phyloP scores from a whole-genome alignment of 2,329 filamentous ascomycete species.

The Penicillium occitanis region DNA sequence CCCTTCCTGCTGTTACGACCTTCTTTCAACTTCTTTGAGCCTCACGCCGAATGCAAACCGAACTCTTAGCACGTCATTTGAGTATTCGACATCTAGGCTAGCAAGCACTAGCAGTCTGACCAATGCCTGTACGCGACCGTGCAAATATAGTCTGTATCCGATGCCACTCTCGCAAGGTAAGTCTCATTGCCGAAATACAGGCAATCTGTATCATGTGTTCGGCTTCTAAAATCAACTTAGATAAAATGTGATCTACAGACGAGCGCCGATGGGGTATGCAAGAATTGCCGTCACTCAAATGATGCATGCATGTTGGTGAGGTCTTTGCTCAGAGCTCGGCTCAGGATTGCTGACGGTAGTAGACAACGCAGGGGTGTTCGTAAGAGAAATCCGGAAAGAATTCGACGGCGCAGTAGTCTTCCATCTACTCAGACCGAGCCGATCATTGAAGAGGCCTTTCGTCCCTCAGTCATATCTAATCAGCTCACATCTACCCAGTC shows the following conservation, averaged over 20 bases:
- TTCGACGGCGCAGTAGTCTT: background rate
- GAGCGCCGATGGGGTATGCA: constrained; percentile 7
- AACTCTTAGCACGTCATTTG: background rate
- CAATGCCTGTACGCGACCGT: constrained; percentile 3
- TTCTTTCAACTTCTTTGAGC: background rate
- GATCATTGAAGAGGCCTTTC: background rate
- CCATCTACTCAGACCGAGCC: background rate
- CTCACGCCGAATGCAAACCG: background rate
- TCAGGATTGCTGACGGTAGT: background rate
- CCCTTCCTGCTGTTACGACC: background rate
- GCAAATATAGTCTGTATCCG: constrained; percentile 11
- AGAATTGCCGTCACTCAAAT: constrained; percentile 9
- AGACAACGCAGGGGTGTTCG: constrained; percentile 9
- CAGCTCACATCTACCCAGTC: background rate
- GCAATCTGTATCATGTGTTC: background rate
- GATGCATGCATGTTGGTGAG: constrained; percentile 12
- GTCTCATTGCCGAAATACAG: background rate
- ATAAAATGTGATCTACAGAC: constrained; percentile 18
- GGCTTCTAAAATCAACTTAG: background rate
- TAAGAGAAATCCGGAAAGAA: background rate
- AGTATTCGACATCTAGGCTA: too few species aligned
- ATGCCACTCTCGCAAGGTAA: constrained; percentile 13
- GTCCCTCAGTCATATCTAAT: background rate
- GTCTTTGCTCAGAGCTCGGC: background rate
- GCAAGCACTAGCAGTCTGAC: background rate